A percentile compares a stretch with the other conserved stretches of the same genome.
phyloP scores from a whole-genome alignment of 257 asterid species.

The Solanum habrochaites region DNA sequence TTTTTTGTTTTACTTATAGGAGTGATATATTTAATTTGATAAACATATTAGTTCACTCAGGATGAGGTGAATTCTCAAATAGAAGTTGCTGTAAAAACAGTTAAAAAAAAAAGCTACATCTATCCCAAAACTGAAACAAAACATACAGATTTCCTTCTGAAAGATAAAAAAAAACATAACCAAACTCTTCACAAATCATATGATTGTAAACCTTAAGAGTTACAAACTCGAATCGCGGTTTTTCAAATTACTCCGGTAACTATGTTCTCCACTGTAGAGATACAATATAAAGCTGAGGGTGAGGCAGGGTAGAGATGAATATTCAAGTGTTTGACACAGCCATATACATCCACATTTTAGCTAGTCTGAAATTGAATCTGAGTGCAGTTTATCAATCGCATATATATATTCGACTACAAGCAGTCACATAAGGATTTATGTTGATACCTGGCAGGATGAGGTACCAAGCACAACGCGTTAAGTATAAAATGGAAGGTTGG shows the following conservation, averaged over 20 bases:
- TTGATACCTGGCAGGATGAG: not conserved
- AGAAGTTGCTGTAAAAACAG: not conserved
- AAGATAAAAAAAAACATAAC: not conserved
- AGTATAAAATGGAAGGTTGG: not conserved
- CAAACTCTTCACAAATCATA: not conserved
- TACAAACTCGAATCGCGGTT: not conserved
- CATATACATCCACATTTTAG: not conserved
- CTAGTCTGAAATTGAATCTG: not conserved
- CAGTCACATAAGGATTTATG: not conserved
- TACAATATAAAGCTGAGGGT: not conserved
- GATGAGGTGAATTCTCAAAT: not conserved
- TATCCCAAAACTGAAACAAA: not conserved
- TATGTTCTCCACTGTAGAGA: not conserved
- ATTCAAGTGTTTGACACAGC: not conserved
- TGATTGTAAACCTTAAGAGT: not conserved
- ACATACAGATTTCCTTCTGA: not conserved
- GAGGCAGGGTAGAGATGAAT: not conserved
- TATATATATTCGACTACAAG: not conserved
- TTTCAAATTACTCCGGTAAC: not conserved
- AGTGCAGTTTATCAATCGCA: not conserved
- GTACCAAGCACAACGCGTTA: not conserved
- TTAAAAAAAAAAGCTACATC: not conserved
- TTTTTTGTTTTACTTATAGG: no score
- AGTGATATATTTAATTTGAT: no score
- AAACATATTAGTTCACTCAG: no score